phyloP scores from a whole-genome alignment of 805 yeast genomes.

The Hanseniaspora mollemarum region DNA sequence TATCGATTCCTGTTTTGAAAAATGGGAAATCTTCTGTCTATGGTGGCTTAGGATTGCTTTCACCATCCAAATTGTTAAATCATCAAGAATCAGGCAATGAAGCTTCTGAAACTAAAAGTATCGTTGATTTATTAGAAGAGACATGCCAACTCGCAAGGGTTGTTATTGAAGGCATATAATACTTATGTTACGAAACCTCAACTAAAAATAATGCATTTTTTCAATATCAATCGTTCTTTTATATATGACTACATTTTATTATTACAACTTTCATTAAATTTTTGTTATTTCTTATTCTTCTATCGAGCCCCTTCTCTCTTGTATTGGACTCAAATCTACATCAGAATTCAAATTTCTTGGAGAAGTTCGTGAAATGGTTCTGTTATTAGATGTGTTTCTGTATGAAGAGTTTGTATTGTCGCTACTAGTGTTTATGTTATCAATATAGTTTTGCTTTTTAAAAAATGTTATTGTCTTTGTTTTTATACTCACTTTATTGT shows the following conservation, averaged over 20 bases:
- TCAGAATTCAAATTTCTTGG: conserved; percentile 7
- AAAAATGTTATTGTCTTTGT: conserved; percentile 6
- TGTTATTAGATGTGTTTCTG: too few relatives aligned
- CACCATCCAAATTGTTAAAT: not conserved
- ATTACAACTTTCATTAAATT: not conserved
- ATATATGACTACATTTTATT: not conserved
- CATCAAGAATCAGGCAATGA: not conserved
- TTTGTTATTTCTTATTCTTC: conserved; percentile 21
- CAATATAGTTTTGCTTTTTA: not conserved
- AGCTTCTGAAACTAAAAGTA: not conserved
- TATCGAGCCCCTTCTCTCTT: conserved; percentile 26
- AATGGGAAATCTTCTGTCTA: not conserved
- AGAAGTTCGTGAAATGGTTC: conserved; percentile 17
- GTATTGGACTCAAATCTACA: conserved; percentile 26
- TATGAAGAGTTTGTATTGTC: not conserved
- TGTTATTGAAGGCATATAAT: not conserved
- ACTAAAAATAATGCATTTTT: too few relatives aligned
- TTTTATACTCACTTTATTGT: conserved; percentile 4
- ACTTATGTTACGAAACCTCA: not conserved
- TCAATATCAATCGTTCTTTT: too few relatives aligned
- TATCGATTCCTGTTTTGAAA: not conserved
- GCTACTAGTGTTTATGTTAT: not conserved
- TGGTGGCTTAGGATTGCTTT: not conserved
- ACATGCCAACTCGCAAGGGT: not conserved
- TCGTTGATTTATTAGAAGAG: not conserved